Conservation (phyloP, 2,329 filamentous ascomycete genomes). For the Periconia sp. region DNA sequence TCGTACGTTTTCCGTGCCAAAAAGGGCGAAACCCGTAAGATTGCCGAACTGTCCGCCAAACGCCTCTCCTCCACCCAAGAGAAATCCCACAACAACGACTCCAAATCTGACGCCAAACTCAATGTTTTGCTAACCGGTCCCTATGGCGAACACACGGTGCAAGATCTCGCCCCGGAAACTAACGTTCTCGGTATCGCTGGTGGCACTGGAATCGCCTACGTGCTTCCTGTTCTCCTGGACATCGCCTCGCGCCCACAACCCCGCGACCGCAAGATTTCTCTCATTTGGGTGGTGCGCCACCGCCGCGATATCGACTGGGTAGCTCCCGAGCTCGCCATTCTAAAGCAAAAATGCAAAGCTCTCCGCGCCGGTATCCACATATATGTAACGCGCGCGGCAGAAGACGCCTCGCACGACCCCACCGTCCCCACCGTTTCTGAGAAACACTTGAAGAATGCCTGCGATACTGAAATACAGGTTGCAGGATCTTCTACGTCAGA, state of each 20-base stretch:
- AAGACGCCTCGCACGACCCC: slow-evolving; percentile 19
- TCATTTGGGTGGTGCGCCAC: slow-evolving; percentile 40
- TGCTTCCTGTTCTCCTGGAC: slow-evolving; percentile 38
- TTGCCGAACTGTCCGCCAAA: slow-evolving; percentile 33
- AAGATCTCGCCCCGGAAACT: slow-evolving; percentile 19
- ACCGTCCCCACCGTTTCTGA: slow-evolving; percentile 17
- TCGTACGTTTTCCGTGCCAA: slow-evolving; percentile 41
- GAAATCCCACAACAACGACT: slow-evolving; percentile 21
- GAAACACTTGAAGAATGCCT: slow-evolving; percentile 18
- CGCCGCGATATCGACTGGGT: slow-evolving; percentile 39
- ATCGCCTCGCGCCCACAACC: slow-evolving; percentile 26
- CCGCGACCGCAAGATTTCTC: slow-evolving; percentile 28
- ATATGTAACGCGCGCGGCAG: slow-evolving; percentile 33
- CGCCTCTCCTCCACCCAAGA: slow-evolving; percentile 21
- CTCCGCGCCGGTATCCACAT: slow-evolving; percentile 33
- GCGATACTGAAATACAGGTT: slow-evolving; percentile 22
- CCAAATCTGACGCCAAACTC: slow-evolving; percentile 28
- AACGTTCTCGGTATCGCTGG: slow-evolving; percentile 42
- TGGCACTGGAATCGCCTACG: slow-evolving; percentile 42
- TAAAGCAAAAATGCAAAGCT: slow-evolving; percentile 29
- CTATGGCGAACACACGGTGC: slow-evolving; percentile 34
- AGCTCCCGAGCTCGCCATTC: slow-evolving; percentile 32
- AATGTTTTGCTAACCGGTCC: slow-evolving; percentile 38
- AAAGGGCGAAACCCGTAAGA: slow-evolving; percentile 36
- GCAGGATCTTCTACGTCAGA: slow-evolving; percentile 14